Evolutionary conservation across 768 basidiomycete genomes (phyloP).

Genomic region (Rhizopogon vesiculosus): DNA sequence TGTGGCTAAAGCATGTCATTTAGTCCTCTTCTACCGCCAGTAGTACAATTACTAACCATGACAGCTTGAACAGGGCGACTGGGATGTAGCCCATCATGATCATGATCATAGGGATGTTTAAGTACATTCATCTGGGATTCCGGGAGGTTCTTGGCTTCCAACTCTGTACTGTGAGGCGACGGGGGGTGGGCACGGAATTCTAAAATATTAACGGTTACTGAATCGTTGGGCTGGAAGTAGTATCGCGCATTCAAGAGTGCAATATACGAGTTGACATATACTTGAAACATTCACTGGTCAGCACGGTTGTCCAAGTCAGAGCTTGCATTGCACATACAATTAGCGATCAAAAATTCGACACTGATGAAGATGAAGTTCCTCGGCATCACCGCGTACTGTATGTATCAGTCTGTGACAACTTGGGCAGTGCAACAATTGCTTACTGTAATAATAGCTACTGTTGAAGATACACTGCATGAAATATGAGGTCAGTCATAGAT

Average conservation of each 20-base stretch:
- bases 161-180: too few species aligned
- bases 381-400: too few species aligned
- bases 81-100: neutral
- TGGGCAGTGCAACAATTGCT: neutral
- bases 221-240: too few species aligned
- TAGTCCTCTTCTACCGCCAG: neutral
- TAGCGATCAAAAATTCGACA: too few species aligned
- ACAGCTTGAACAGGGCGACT: neutral
- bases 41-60: neutral
- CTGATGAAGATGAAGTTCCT: too few species aligned
- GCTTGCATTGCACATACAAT: too few species aligned
- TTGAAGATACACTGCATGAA: neutral
- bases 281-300: neutral
- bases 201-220: too few species aligned
- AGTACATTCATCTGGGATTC: neutral
- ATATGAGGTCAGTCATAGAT: neutral
- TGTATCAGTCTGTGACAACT: too few species aligned
- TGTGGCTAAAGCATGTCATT: neutral
- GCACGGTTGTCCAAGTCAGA: too few species aligned
- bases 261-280: neutral
- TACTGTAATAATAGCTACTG: neutral
- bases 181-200: too few species aligned
- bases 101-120: neutral
- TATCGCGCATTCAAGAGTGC: too few species aligned
- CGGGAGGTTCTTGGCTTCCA: too few species aligned